These are phyloP conservation scores for Xylaria telfairii DNA, from an alignment of 495 filamentous ascomycete species.

Conservation along the genomic window DNA sequence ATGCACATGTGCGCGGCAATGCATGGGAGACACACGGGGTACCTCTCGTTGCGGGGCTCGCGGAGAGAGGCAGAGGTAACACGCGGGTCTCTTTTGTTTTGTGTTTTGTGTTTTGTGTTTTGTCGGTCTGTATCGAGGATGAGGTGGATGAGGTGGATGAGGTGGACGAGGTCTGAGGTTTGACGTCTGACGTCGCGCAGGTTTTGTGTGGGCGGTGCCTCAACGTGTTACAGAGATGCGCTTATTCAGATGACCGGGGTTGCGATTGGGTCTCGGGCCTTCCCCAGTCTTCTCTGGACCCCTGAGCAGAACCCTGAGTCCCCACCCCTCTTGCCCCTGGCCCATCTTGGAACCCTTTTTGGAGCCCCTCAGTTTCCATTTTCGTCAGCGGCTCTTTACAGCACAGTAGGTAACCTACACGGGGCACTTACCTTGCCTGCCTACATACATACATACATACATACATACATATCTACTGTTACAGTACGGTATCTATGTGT, in stretches of 20 bases:
- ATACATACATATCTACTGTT: neutral
- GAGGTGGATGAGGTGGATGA: slow-evolving; percentile 8
- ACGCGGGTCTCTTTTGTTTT: slow-evolving; percentile 4
- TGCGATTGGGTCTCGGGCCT: slow-evolving; percentile 27
- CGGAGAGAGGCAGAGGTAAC: slow-evolving; percentile 19
- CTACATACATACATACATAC: neutral
- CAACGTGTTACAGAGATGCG: slow-evolving; percentile 39
- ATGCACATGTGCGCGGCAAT: neutral
- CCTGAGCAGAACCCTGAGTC: neutral
- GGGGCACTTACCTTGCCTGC: neutral
- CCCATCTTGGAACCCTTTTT: slow-evolving; percentile 11
- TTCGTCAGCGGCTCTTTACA: slow-evolving; percentile 7
- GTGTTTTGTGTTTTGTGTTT: no score
- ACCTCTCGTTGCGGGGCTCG: neutral
- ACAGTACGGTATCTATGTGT: neutral
- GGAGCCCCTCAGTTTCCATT: slow-evolving; percentile 11
- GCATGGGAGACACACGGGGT: neutral
- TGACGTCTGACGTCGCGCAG: slow-evolving; percentile 38
- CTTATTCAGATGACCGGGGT: slow-evolving; percentile 33
- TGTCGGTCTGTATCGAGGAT: slow-evolving; percentile 24
- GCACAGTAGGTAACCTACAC: neutral
- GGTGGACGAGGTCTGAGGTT: slow-evolving; percentile 34
- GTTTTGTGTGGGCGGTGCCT: slow-evolving; percentile 41
- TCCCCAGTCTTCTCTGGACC: slow-evolving; percentile 1
- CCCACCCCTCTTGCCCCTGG: slow-evolving; percentile 8